Evolutionary conservation across 257 asterid species (phyloP), one percentile per base, ranked within the genome.

Genomic region (Fraxinus anomala): DNA sequence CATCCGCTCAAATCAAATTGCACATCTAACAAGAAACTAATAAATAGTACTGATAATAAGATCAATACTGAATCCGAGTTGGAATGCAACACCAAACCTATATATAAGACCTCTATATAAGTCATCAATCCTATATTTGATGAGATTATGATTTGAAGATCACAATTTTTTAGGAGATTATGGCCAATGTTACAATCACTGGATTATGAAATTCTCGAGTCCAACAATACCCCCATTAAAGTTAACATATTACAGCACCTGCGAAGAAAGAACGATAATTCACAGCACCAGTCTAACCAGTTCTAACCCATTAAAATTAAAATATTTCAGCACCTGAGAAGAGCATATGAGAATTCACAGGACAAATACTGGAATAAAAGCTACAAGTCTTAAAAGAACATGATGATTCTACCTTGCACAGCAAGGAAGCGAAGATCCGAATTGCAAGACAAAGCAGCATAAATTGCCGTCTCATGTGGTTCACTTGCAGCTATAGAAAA

Each of bases 351-450:
- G 28, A 67, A 36, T 1, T 68, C 74, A 69, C 12, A 26, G 13
- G 23, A 42, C 34, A n/a, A 40, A 73, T n/a, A 24, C 34, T 10
- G 3, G 36, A 6, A 23, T 39, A 26, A 47, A 77, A 76, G 33
- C 17, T 34, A 74, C 51, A 34, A 65, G 1, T 23, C 59, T 37
- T 0, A 13, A 56, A 47, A 70, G 76, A 44, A 71, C 68, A 74
- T 6, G 59, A 80, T 21, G 59, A 67, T 39, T 67, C 72, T 84
- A 91, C 96, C 97, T 85, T 90, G 81, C 93, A 94, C 84, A 17
- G 96, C 90, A 40, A 88, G 90, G 61, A 67, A 31, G 10, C 98
- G 97, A 69, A 94, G 92, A 77, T 91, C 88, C 68, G 85, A 86
- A 73, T 86, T 84, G 75, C 89, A 81, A 79, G 84, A 90, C 83